phyloP scores from a whole-genome alignment of 2,329 filamentous ascomycete species.

The Apiospora pterosperma region DNA sequence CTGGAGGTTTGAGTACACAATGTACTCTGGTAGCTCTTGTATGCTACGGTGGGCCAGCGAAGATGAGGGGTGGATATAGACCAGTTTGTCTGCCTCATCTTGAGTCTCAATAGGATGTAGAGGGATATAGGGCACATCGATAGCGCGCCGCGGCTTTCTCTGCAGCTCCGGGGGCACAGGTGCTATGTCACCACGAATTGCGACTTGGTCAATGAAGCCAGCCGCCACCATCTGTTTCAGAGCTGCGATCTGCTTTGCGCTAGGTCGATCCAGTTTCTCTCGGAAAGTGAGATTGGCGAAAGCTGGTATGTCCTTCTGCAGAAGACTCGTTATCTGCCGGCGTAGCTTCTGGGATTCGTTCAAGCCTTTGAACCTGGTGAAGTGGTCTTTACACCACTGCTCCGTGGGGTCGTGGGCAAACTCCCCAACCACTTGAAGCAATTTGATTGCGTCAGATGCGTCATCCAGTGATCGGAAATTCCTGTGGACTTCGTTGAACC shows the following conservation, averaged over 20 bases:
- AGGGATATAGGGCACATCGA: constrained; percentile 88
- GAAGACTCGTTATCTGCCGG: constrained; percentile 75
- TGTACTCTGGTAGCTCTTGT: constrained; percentile 78
- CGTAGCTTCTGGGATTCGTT: constrained; percentile 82
- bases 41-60: constrained; percentile 67
- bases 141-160: constrained; percentile 76
- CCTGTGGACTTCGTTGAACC: constrained; percentile 68
- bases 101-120: constrained; percentile 63
- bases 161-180: constrained; percentile 65
- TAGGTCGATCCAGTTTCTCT: constrained; percentile 56
- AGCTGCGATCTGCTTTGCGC: constrained; percentile 68
- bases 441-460: constrained; percentile 82
- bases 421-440: constrained; percentile 83
- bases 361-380: constrained; percentile 82
- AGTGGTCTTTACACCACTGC: constrained; percentile 76
- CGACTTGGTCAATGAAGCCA: constrained; percentile 91
- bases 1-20: constrained; percentile 86
- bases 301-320: constrained; percentile 68
- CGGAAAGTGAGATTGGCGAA: constrained; percentile 56
- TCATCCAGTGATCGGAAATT: constrained; percentile 80
- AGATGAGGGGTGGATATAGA: constrained; percentile 86
- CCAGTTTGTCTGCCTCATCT: constrained; percentile 56
- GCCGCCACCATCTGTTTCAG: constrained; percentile 89
- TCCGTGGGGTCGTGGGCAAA: constrained; percentile 74
- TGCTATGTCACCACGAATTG: constrained; percentile 84